phyloP scores from a whole-genome alignment of 225 moss, liverwort and hornwort genomes.

The Thuidium tamariscinum region DNA sequence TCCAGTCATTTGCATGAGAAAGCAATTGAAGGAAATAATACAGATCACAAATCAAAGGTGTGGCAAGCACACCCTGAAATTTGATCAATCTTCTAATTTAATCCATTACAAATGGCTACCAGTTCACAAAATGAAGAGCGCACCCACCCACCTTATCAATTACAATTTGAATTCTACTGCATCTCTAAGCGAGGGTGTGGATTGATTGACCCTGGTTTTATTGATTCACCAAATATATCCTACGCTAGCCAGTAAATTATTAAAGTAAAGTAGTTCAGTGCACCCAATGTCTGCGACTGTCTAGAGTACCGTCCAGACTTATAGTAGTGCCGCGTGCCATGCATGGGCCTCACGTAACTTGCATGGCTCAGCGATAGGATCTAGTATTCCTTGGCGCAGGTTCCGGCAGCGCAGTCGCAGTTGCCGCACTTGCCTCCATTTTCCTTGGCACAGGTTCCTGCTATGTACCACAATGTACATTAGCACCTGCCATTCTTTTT shows the following conservation, averaged over 20 bases:
- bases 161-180: neutral
- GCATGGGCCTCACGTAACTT: neutral
- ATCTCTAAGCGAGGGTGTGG: neutral
- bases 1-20: neutral
- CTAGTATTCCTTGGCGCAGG: conserved; percentile 24
- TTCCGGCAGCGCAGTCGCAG: conserved; percentile 24
- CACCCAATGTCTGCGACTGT: neutral
- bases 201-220: neutral
- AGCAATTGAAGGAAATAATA: neutral
- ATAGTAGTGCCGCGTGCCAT: neutral
- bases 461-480: neutral
- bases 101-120: neutral
- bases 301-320: neutral
- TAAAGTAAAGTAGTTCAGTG: neutral
- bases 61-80: neutral
- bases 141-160: neutral
- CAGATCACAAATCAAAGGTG: neutral
- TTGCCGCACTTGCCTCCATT: conserved; percentile 28
- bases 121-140: neutral
- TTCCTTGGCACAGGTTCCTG: conserved; percentile 29
- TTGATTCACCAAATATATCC: neutral
- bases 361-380: neutral
- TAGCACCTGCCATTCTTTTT: neutral
- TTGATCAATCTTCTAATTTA: neutral
- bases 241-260: neutral